A percentile compares a stretch with the other conserved stretches of the same genome.
Conservation (phyloP, 1,139 yeast genomes). For the Pneumocystis sp. region DNA sequence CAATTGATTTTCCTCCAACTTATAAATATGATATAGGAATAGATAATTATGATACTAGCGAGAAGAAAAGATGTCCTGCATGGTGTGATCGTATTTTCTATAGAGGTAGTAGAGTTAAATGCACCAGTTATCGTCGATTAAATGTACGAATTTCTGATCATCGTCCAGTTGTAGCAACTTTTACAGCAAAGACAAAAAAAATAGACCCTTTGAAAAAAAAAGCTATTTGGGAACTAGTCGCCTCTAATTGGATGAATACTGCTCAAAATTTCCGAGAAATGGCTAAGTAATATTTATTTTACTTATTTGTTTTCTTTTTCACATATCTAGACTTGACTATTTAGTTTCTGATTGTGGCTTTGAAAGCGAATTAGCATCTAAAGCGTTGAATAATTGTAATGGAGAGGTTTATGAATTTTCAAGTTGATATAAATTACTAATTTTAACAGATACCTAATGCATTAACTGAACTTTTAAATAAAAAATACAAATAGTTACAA, state of each 20-base stretch:
- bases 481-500: neutral
- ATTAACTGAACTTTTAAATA: neutral
- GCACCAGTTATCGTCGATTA: slow-evolving; percentile 19
- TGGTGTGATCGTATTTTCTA: slow-evolving; percentile 89
- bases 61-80: slow-evolving; percentile 85
- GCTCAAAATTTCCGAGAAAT: slow-evolving; percentile 2
- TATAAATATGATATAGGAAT: slow-evolving; percentile 85
- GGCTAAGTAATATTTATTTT: neutral
- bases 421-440: neutral
- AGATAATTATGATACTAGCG: slow-evolving; percentile 63
- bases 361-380: neutral
- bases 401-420: neutral
- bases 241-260: slow-evolving; percentile 7
- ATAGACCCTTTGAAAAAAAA: slow-evolving; percentile 3
- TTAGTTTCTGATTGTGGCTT: neutral
- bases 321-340: neutral
- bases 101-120: slow-evolving; percentile 21
- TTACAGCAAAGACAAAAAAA: slow-evolving; percentile 28
- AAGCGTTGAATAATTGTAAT: neutral
- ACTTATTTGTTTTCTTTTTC: neutral
- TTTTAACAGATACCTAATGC: neutral
- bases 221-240: slow-evolving; percentile 5
- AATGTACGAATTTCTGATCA: slow-evolving; percentile 66
- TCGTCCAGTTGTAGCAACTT: slow-evolving; percentile 75
- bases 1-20: slow-evolving; percentile 70